Conservation (phyloP, 176 grass and related monocot species). For the Calamus simplicifolius region DNA sequence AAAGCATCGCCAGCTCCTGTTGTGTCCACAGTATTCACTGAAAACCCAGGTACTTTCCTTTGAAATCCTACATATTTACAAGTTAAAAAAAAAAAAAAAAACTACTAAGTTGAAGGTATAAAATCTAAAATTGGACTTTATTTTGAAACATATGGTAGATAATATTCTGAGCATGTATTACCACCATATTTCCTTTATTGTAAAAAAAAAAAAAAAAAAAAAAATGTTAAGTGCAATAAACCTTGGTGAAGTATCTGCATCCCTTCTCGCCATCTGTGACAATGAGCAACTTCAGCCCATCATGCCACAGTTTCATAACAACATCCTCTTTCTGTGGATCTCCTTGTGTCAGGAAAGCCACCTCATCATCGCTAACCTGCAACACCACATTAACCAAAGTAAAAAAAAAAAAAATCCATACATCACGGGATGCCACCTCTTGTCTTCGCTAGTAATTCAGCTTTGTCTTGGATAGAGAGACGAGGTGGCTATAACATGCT, state of each 20-base stretch:
- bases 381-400: too few species aligned
- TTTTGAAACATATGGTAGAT: too few species aligned
- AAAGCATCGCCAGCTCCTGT: slow-evolving; percentile 89
- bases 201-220: too few species aligned
- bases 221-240: not conserved
- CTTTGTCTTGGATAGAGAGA: too few species aligned
- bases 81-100: not conserved
- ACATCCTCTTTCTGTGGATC: slow-evolving; percentile 57
- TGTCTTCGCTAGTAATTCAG: too few species aligned
- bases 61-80: slow-evolving; percentile 42
- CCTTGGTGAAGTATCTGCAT: slow-evolving; percentile 90
- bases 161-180: too few species aligned
- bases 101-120: too few species aligned
- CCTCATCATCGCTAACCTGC: slow-evolving; percentile 81
- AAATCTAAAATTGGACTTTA: too few species aligned
- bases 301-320: slow-evolving; percentile 73
- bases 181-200: too few species aligned
- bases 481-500: too few species aligned
- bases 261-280: slow-evolving; percentile 92
- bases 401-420: too few species aligned
- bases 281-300: slow-evolving; percentile 71
- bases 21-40: slow-evolving; percentile 69
- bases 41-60: slow-evolving; percentile 51
- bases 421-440: too few species aligned
- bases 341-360: slow-evolving; percentile 63